Base-by-base conservation (phyloP, 169 alveolate genomes). In the Cryptosporidium ubiquitum region DNA sequence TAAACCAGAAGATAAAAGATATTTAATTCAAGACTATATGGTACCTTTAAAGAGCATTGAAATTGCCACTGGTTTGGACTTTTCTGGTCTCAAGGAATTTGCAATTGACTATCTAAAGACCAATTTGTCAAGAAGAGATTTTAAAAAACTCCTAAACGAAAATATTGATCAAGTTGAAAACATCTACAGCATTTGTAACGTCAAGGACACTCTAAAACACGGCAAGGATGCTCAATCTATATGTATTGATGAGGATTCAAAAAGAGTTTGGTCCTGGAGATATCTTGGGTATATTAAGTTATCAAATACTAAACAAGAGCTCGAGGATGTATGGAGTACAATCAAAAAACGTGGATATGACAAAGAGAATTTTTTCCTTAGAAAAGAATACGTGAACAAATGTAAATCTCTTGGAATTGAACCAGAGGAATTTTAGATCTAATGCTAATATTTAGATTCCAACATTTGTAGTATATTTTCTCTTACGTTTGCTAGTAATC, bases 1-100 rank as follows among this genome's bases (percentile, higher is more conserved):
- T 40, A 58, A 29, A 20, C 92, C 92, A 20, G 86, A 60, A 47
- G 23, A 52, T 23, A 51, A 70, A 14, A 55, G 74, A 40, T 58
- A 42, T 26, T 49, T 33, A 18, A 26, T 85, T 20, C 12, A 31
- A 10, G 89, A 85, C 12, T 85, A 85, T 29, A 33, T 73, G 23
- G 92, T 85, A 10, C 92, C 92, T 6, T 37, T 85, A 61, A 84
- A 57, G 66, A 85, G 84, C n/a, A 84, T 85, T 26, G 92, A 85
- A 84, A 51, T 64, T 12, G 47, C 84, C 9, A 69, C 84, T 47
- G 92, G 92, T 29, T 29, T 85, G n/a, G 79, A 85, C 84, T 85
- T 85, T 55, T 52, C 86, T 4, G 92, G 89, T 33, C 33, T 85
- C 49, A 40, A 52, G 35, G 75, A 70, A 10, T 79, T 79, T 61